Percentiles rank a stretch among this genome's conserved stretches.
These are phyloP conservation scores for Claviceps arundinis DNA, from an alignment of 2,329 filamentous ascomycete genomes.

Conservation along the genomic window DNA sequence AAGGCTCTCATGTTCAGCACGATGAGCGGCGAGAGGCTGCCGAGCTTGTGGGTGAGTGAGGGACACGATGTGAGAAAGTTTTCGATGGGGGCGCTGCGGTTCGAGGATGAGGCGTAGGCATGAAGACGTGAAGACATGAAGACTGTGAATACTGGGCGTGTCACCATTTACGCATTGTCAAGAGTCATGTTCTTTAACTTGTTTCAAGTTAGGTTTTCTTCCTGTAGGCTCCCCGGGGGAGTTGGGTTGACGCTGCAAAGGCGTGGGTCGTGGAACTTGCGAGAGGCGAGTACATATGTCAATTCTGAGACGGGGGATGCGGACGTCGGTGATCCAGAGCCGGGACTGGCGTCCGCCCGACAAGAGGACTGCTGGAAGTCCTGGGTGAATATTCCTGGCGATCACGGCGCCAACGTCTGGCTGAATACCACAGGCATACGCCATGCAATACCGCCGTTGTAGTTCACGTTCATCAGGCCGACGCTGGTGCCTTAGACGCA, in stretches of 20 bases:
- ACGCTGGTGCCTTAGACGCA: constrained; percentile 30
- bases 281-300: constrained; percentile 17
- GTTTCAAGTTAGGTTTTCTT: too few relatives aligned
- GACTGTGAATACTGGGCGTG: too few relatives aligned
- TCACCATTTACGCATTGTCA: too few relatives aligned
- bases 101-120: constrained; percentile 22
- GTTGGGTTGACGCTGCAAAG: constrained; percentile 30
- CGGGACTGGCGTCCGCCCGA: constrained; percentile 35
- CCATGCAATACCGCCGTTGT: constrained; percentile 20
- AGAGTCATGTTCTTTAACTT: too few relatives aligned
- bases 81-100: constrained; percentile 24
- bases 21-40: constrained; percentile 28
- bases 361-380: constrained; percentile 35
- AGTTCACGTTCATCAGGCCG: constrained; percentile 29
- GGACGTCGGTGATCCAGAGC: constrained; percentile 33
- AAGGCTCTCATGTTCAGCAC: constrained; percentile 31
- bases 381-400: constrained; percentile 32
- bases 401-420: constrained; percentile 8
- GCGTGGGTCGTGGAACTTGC: constrained; percentile 32
- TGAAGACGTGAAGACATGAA: too few relatives aligned
- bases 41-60: constrained; percentile 34
- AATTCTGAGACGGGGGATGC: constrained; percentile 18
- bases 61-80: constrained; percentile 27
- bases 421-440: constrained; percentile 14
- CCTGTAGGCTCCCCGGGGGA: too few relatives aligned